A percentile compares a stretch with the other conserved stretches of the same genome.
Conservation (phyloP, 257 asterid genomes). For the Nicotiana benthamiana region DNA sequence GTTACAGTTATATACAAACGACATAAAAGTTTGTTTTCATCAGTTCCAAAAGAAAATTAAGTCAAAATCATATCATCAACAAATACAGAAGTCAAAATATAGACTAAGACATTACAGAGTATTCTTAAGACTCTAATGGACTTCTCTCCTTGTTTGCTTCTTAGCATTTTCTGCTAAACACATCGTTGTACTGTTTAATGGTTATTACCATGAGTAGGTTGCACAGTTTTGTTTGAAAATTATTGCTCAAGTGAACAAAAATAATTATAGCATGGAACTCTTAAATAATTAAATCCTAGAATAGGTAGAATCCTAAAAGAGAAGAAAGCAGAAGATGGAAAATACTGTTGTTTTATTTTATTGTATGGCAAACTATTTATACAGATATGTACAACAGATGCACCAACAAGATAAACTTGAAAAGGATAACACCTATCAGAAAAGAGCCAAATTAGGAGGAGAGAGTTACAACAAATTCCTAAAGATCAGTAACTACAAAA, state of each 20-base stretch:
- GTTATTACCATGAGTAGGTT: background rate
- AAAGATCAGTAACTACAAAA: too few relatives aligned
- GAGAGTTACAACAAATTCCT: too few relatives aligned
- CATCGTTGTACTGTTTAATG: background rate
- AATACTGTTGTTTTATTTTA: too few relatives aligned
- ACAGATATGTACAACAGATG: too few relatives aligned
- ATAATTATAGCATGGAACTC: background rate
- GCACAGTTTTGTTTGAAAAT: background rate
- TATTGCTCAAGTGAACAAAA: background rate
- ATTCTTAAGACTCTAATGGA: background rate
- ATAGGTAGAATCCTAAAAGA: background rate
- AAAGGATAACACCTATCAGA: too few relatives aligned
- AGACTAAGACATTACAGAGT: too few relatives aligned
- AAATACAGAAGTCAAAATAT: background rate
- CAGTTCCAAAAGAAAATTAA: background rate
- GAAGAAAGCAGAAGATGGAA: too few relatives aligned
- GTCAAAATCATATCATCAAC: background rate
- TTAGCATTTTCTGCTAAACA: background rate
- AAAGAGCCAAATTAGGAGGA: too few relatives aligned
- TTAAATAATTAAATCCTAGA: background rate
- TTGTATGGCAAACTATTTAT: too few relatives aligned
- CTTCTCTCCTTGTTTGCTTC: background rate
- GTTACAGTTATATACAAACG: background rate
- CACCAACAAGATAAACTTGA: too few relatives aligned
- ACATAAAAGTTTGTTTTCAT: background rate